Base-by-base conservation (phyloP, 192 early-diverging fungal species). In the Kappamyces sp. region DNA sequence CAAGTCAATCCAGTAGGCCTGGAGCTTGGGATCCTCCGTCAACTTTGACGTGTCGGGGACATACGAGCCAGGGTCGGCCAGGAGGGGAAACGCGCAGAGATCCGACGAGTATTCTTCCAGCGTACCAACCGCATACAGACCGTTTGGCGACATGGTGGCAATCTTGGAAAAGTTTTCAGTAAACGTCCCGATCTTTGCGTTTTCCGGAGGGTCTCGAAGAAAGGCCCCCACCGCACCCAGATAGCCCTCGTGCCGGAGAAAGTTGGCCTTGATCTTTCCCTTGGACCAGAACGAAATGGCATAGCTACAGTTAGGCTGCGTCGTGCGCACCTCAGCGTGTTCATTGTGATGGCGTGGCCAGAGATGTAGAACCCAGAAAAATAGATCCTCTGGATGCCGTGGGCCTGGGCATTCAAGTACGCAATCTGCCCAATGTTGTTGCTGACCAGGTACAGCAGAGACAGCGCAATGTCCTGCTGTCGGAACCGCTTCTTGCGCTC, bases 371-470 rank as follows among this genome's bases (percentile, higher is more conserved):
- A 96, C 33, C 96, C 96, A 65, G 90, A 91, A 73, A 99, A 99
- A 74, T 96, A 99, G 52, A 99, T 96, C 47, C 78, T 39, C 60
- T 79, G 77, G 55, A 96, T 83, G 15, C 86, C 88, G 73, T 96
- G 94, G 31, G 87, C 81, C 65, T 91, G 85, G 4, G 96, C 96
- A 64, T 96, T 96, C 54, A 99, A 72, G 59, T 93, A 99, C 0
- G 94, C 96, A 54, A 99, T 96, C 69, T 99, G 96, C 6, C 96
- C 94, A 79, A 99, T 91, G 67, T 96, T 99, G 77, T 99, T 99
- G 68, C 91, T 87, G 42, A 99, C 86, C 88, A 99, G 91, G 72
- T 88, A 96, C 54, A 99, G 77, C 49, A 99, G 71, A 51, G 88
- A 90, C 48, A 88, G 76, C 3, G 91, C 84, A 57, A 99, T 88